Evolutionary conservation across 2,329 filamentous ascomycete species (phyloP).

Genomic region (Aspergillus udagawae): DNA sequence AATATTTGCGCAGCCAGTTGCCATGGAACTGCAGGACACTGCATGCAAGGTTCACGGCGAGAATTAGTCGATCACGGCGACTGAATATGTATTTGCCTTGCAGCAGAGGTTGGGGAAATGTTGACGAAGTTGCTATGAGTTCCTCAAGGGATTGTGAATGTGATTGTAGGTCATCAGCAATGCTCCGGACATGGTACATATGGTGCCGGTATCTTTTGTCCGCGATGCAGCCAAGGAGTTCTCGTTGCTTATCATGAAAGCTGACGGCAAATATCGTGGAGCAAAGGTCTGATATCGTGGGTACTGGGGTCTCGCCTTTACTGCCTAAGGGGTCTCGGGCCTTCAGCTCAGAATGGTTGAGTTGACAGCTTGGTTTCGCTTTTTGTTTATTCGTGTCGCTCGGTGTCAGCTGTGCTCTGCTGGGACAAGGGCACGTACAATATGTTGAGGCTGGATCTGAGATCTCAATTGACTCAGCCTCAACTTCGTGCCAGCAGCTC

Average conservation of each 20-base stretch:
- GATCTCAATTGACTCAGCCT: neutral
- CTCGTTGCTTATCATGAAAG: neutral
- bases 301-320: too few species aligned
- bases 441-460: neutral
- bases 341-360: too few species aligned
- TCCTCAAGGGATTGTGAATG: neutral
- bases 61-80: constrained; percentile 5
- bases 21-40: constrained; percentile 18
- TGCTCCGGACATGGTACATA: neutral
- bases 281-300: too few species aligned
- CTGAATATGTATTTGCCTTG: neutral
- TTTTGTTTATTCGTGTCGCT: too few species aligned
- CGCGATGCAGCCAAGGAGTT: neutral
- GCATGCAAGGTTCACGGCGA: constrained; percentile 13
- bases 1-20: constrained; percentile 17
- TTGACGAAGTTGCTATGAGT: neutral
- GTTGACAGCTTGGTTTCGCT: too few species aligned
- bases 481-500: neutral
- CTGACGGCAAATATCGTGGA: neutral
- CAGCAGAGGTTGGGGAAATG: neutral
- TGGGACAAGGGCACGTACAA: too few species aligned
- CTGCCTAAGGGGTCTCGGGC: too few species aligned
- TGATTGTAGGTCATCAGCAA: neutral
- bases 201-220: neutral
- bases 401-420: too few species aligned